Evolutionary conservation across 2,329 filamentous ascomycete species (phyloP).

Genomic region (Nothopassalora personata): DNA sequence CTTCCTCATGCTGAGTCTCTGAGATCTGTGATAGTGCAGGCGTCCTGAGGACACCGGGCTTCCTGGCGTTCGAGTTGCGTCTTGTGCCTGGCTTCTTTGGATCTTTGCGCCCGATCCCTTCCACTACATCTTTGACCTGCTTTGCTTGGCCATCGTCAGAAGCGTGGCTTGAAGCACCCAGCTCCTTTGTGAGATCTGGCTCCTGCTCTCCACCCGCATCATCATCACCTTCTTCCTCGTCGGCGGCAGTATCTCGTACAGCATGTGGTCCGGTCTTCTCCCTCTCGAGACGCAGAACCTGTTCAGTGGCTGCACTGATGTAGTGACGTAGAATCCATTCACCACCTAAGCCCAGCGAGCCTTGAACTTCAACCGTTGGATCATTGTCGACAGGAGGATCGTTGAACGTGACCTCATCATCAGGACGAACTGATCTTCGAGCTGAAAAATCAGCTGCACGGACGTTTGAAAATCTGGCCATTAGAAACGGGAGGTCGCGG

Average conservation of each 20-base stretch:
- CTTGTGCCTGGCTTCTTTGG: not conserved
- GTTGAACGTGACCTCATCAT: not conserved
- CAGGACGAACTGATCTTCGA: not conserved
- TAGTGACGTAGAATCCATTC: not conserved
- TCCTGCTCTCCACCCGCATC: too few relatives aligned
- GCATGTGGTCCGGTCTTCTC: not conserved
- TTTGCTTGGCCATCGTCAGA: too few relatives aligned
- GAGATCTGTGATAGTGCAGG: not conserved
- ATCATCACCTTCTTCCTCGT: too few relatives aligned
- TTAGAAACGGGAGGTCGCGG: not conserved
- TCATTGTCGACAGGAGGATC: not conserved
- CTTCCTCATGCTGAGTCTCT: not conserved
- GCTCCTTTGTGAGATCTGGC: too few relatives aligned
- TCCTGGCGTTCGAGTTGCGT: not conserved
- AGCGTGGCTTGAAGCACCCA: too few relatives aligned
- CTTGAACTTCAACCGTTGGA: not conserved
- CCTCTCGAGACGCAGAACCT: not conserved
- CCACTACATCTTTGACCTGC: too few relatives aligned
- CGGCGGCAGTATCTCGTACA: not conserved
- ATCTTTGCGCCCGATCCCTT: not conserved
- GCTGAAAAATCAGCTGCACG: not conserved
- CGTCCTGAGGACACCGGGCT: too few relatives aligned
- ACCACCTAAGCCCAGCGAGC: not conserved
- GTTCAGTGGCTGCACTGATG: not conserved
- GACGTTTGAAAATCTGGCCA: not conserved